A percentile compares a stretch with the other conserved stretches of the same genome.
phyloP scores from a whole-genome alignment of 306 rosid genomes.

The Hippophae gyantsensis region DNA sequence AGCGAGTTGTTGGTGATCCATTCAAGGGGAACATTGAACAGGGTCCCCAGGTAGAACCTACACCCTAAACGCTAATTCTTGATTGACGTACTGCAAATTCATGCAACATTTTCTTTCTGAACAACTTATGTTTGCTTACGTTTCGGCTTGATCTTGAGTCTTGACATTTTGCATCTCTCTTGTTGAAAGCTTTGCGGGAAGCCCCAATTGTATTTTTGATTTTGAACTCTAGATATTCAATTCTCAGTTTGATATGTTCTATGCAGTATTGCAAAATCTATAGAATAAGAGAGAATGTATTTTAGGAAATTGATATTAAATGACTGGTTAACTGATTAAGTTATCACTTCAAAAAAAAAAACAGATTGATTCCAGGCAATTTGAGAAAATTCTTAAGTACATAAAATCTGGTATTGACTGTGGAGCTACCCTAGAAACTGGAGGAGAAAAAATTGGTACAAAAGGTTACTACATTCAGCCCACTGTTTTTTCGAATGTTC shows the following conservation, averaged over 20 bases:
- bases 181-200: no score
- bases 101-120: neutral
- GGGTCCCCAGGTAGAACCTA: slow-evolving; percentile 73
- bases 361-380: slow-evolving; percentile 72
- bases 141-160: neutral
- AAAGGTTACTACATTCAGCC: slow-evolving; percentile 86
- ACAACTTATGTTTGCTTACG: no score
- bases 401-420: slow-evolving; percentile 67
- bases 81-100: neutral
- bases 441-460: slow-evolving; percentile 70
- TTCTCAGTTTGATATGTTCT: no score
- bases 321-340: no score
- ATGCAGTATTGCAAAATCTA: no score
- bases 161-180: neutral
- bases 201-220: no score
- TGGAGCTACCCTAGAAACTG: slow-evolving; percentile 78
- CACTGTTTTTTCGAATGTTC: slow-evolving; percentile 88
- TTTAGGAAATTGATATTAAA: no score
- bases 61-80: no score
- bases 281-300: no score
- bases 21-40: slow-evolving; percentile 87
- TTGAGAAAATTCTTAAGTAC: slow-evolving; percentile 63
- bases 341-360: slow-evolving; percentile 5
- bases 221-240: no score
- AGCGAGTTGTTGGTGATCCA: slow-evolving; percentile 85